These are phyloP conservation scores for Tubosaeta brunneosetosa DNA, from an alignment of 768 basidiomycete species.

Conservation along the genomic window DNA sequence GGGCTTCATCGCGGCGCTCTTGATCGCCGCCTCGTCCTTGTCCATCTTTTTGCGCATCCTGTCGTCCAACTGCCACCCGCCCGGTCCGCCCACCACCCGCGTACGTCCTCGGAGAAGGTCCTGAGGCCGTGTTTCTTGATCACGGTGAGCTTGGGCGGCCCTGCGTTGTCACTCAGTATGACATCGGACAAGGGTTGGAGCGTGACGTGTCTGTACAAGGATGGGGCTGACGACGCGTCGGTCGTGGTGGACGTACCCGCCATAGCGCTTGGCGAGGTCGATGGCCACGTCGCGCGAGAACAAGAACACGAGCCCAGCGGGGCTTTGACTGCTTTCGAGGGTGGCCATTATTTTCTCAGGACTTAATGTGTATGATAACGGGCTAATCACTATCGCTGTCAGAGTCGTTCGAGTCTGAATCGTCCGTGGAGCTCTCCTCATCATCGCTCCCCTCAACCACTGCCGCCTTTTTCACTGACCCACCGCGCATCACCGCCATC, in stretches of 20 bases:
- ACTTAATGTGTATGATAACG: neutral
- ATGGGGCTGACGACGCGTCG: too few relatives aligned
- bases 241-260: slow-evolving; percentile 59
- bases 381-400: slow-evolving; percentile 28
- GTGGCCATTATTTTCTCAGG: slow-evolving; percentile 5
- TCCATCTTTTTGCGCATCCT: slow-evolving; percentile 78
- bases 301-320: too few relatives aligned
- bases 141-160: slow-evolving; percentile 79
- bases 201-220: slow-evolving; percentile 65
- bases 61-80: slow-evolving; percentile 53
- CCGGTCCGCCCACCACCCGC: slow-evolving; percentile 43
- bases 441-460: slow-evolving; percentile 37
- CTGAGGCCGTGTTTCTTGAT: slow-evolving; percentile 77
- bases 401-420: slow-evolving; percentile 14
- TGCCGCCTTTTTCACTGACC: slow-evolving; percentile 64
- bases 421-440: slow-evolving; percentile 31
- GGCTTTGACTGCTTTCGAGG: too few relatives aligned
- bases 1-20: slow-evolving; percentile 70
- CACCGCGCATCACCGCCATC: slow-evolving; percentile 95
- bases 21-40: slow-evolving; percentile 75
- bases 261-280: slow-evolving; percentile 89
- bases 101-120: slow-evolving; percentile 81
- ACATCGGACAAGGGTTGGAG: slow-evolving; percentile 83
- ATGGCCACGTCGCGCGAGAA: slow-evolving; percentile 83
- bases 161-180: slow-evolving; percentile 85